A percentile compares a stretch with the other conserved stretches of the same genome.
Evolutionary conservation across 768 basidiomycete genomes (phyloP).

Genomic region (Galerina sulciceps): DNA sequence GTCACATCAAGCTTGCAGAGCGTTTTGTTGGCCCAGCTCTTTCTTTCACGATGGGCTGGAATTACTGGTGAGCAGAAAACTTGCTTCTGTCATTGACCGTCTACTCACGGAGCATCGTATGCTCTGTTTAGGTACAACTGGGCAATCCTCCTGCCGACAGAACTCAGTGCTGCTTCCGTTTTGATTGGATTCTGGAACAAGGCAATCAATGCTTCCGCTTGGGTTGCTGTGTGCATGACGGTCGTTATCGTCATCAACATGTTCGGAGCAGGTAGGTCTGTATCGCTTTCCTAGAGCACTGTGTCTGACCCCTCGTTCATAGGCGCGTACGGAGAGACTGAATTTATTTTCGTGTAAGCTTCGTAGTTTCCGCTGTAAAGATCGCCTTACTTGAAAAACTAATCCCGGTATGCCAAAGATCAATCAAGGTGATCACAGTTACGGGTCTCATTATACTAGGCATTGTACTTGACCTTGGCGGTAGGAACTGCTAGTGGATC

Average conservation of each 20-base stretch:
- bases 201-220: slow-evolving; percentile 65
- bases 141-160: slow-evolving; percentile 71
- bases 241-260: slow-evolving; percentile 80
- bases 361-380: slow-evolving; percentile 7
- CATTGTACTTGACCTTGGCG: slow-evolving; percentile 81
- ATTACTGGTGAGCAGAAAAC: slow-evolving; percentile 41
- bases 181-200: slow-evolving; percentile 76
- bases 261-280: slow-evolving; percentile 59
- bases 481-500: slow-evolving; percentile 26
- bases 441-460: slow-evolving; percentile 70
- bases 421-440: slow-evolving; percentile 90
- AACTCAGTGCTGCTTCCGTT: slow-evolving; percentile 75
- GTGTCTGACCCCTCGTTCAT: not conserved
- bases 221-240: slow-evolving; percentile 78
- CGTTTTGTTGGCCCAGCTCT: slow-evolving; percentile 81
- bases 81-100: not conserved
- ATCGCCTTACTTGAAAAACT: not conserved
- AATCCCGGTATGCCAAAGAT: slow-evolving; percentile 35
- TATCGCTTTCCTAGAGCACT: not conserved
- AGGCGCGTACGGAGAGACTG: slow-evolving; percentile 82
- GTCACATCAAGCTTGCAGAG: slow-evolving; percentile 79
- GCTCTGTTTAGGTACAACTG: slow-evolving; percentile 51
- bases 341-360: slow-evolving; percentile 82
- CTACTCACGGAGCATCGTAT: not conserved
- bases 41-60: slow-evolving; percentile 62